Percentiles rank a stretch among this genome's conserved stretches.
Evolutionary conservation across 2,329 filamentous ascomycete genomes (phyloP).

Genomic region (Rutstroemia sp.): DNA sequence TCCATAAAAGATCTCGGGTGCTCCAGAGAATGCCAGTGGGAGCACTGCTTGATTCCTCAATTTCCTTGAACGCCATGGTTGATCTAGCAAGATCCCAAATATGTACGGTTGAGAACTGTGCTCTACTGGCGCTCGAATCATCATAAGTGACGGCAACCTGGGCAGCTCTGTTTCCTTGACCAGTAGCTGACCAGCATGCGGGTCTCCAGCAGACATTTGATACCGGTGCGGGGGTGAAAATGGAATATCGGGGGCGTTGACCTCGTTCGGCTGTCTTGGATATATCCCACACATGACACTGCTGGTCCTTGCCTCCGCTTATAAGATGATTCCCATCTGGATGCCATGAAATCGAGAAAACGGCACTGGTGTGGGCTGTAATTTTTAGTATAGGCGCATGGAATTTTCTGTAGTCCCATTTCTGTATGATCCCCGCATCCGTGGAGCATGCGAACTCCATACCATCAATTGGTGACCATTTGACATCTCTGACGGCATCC

Average conservation of each 20-base stretch:
- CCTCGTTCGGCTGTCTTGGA: constrained; percentile 52
- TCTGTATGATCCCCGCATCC: constrained; percentile 52
- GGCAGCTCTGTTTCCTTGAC: constrained; percentile 50
- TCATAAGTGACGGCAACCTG: constrained; percentile 58
- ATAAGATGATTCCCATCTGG: constrained; percentile 59
- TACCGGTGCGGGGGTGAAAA: constrained; percentile 53
- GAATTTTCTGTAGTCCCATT: constrained; percentile 55
- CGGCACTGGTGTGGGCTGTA: constrained; percentile 53
- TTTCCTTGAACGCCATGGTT: constrained; percentile 58
- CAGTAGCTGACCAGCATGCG: constrained; percentile 56
- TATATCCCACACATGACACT: constrained; percentile 59
- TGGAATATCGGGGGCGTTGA: constrained; percentile 56
- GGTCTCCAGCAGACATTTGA: constrained; percentile 56
- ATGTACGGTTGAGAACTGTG: constrained; percentile 52
- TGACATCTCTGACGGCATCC: constrained; percentile 54
- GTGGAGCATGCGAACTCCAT: constrained; percentile 58
- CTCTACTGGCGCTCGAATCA: constrained; percentile 44
- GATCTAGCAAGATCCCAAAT: constrained; percentile 64
- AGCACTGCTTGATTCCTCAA: constrained; percentile 51
- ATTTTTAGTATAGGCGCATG: constrained; percentile 48
- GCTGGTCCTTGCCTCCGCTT: constrained; percentile 54
- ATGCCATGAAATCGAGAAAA: constrained; percentile 58
- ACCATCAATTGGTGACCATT: constrained; percentile 56
- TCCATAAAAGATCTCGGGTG: constrained; percentile 59
- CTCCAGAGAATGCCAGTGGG: constrained; percentile 56